Conservation (phyloP, 768 basidiomycete genomes). For the Termitomyces sp. region DNA sequence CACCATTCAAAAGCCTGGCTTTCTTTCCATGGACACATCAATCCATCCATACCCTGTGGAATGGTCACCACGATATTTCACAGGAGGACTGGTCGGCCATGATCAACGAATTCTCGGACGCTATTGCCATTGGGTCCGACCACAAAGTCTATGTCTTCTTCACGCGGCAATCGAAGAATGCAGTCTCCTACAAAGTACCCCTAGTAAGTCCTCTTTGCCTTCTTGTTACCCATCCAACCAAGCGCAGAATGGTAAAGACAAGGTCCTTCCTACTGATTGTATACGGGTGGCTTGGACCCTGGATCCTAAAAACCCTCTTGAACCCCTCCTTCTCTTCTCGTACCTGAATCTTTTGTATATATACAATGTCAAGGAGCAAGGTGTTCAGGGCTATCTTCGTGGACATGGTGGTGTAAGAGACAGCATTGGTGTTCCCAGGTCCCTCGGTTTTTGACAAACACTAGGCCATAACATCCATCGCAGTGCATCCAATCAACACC, state of each 20-base stretch:
- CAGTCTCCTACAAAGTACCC: constrained; percentile 32
- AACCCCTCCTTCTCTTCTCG: constrained; percentile 59
- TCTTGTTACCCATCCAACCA: neutral
- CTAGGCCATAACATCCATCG: constrained; percentile 62
- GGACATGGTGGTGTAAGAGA: constrained; percentile 71
- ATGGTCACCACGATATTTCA: constrained; percentile 22
- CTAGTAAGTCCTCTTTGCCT: constrained; percentile 17
- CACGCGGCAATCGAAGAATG: constrained; percentile 22
- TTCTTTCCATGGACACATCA: constrained; percentile 41
- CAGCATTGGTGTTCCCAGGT: neutral
- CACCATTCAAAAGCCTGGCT: constrained; percentile 34
- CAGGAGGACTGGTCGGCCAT: constrained; percentile 39
- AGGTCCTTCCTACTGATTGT: constrained; percentile 23
- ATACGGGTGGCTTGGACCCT: constrained; percentile 57
- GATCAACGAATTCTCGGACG: constrained; percentile 42
- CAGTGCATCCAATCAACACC: constrained; percentile 52
- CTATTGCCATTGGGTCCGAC: constrained; percentile 42
- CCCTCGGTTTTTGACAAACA: constrained; percentile 6
- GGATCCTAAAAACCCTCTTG: constrained; percentile 31
- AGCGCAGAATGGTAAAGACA: constrained; percentile 9
- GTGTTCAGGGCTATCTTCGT: constrained; percentile 43
- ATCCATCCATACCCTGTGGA: constrained; percentile 34
- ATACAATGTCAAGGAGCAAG: constrained; percentile 36
- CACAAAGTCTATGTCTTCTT: constrained; percentile 31
- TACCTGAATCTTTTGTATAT: constrained; percentile 50